Evolutionary conservation across 139 green algal species (phyloP).

Genomic region (Chlorella sp.): DNA sequence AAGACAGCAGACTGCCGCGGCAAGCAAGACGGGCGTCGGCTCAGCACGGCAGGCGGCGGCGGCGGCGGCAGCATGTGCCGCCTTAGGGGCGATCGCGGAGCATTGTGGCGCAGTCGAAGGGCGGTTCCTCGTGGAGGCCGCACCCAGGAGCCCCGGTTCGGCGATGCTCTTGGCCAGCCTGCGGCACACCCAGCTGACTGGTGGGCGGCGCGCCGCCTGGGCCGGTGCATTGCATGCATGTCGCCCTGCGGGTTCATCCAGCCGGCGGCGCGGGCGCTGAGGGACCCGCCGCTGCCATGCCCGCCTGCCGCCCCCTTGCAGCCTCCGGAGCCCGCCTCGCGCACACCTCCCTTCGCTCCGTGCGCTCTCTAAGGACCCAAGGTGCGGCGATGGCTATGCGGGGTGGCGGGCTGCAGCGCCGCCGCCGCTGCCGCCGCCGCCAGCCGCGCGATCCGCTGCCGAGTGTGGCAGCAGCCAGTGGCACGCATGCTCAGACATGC

Average conservation of each 20-base stretch:
- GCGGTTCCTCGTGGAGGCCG: no score
- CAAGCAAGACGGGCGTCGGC: no score
- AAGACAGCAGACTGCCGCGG: no score
- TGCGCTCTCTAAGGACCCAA: neutral
- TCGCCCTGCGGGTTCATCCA: neutral
- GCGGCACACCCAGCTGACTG: neutral
- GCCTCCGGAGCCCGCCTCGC: conserved; percentile 8
- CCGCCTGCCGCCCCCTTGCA: conserved; percentile 18
- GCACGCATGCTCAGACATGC: no score
- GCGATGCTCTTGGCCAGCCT: conserved; percentile 29
- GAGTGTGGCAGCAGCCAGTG: no score
- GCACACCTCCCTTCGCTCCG: neutral
- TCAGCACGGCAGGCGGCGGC: no score
- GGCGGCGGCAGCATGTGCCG: no score
- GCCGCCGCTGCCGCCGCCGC: neutral
- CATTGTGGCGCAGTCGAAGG: no score
- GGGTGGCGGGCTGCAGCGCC: neutral
- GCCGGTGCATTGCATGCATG: neutral
- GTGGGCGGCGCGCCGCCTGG: neutral
- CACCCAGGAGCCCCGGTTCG: neutral
- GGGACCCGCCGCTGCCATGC: no score
- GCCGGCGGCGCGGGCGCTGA: neutral
- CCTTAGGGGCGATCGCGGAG: no score
- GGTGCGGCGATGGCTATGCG: neutral
- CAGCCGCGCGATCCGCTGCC: neutral